Base-by-base conservation (phyloP, 495 filamentous ascomycete species). In the Cercophora scortea region DNA sequence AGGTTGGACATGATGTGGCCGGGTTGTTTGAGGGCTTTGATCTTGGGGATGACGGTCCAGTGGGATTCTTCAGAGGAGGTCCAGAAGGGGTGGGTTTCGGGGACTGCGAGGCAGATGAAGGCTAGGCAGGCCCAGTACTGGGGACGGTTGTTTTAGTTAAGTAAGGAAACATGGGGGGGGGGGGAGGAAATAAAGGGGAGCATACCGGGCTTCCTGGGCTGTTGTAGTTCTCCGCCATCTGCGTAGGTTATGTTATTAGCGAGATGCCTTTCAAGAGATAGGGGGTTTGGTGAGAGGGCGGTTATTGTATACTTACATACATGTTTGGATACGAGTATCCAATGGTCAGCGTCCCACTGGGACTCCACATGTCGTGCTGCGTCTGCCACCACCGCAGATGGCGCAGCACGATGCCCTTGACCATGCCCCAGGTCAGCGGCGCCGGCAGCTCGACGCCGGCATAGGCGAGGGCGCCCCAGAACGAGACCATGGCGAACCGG, bases 311-410 rank as follows among this genome's bases (percentile, higher is more conserved):
- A 71, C 71, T 81, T 71, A 61, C 25, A 25, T 86, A 89, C 79
- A 85, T 87, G 62, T 89, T 90, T 7, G 84, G 82, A 58, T 89
- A 91, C 0, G 78, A 82, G 60, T 88, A 91, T 51, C 87, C 87
- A 41, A 91, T 82, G 12, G 80, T 88, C 44, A 89, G 68, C 15
- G 85, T 88, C 15, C 86, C 87, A 47, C 84, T 82, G 4, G 80
- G 71, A 47, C 80, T 81, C 76, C 87, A 89, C 36, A 90, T 89
- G 58, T 86, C 76, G 15, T 73, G 65, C 57, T 88, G 83, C 9
- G 78, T 83, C 60, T 84, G 80, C 87, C 87, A 91, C 84, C 85
- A 90, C 8, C 87, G 73, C 18, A 91, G 71, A 60, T 90, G 82
- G 25, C 87, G 76, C 34, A 91, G 66, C 18, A 89, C 71, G 9